Evolutionary conservation across 352 stramenopile genomes (phyloP).

Genomic region (Thraustochytrium striatum): DNA sequence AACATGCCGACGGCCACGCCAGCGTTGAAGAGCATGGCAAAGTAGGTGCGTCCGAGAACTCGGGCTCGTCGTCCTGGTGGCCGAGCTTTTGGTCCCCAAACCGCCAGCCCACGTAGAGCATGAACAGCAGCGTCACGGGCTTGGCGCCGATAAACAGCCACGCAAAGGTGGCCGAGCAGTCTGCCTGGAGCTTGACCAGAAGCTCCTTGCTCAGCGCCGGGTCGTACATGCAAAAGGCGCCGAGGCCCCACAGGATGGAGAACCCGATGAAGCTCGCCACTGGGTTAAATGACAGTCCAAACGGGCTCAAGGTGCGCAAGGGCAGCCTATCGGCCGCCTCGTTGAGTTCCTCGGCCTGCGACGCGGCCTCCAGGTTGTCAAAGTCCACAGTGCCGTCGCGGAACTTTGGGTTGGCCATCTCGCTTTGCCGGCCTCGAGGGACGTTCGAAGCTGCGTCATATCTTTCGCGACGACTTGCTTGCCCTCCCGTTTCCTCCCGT

Average conservation of each 20-base stretch:
- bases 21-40: slow-evolving; percentile 58
- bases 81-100: slow-evolving; percentile 57
- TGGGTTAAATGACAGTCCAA: slow-evolving; percentile 45
- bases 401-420: too few species aligned
- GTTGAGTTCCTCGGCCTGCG: background rate
- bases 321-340: background rate
- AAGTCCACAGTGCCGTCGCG: too few species aligned
- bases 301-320: background rate
- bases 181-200: too few species aligned
- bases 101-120: slow-evolving; percentile 46
- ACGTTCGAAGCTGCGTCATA: too few species aligned
- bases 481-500: too few species aligned
- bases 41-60: slow-evolving; percentile 58
- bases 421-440: too few species aligned
- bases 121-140: slow-evolving; percentile 54
- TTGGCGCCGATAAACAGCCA: slow-evolving; percentile 57
- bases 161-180: too few species aligned
- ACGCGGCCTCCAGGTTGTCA: background rate
- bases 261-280: too few species aligned
- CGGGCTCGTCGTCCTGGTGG: slow-evolving; percentile 51
- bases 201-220: too few species aligned
- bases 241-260: too few species aligned
- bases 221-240: too few species aligned
- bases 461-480: too few species aligned
- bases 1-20: slow-evolving; percentile 58